These are phyloP conservation scores for Hura crepitans DNA, from an alignment of 441 rosid genomes.

Conservation along the genomic window DNA sequence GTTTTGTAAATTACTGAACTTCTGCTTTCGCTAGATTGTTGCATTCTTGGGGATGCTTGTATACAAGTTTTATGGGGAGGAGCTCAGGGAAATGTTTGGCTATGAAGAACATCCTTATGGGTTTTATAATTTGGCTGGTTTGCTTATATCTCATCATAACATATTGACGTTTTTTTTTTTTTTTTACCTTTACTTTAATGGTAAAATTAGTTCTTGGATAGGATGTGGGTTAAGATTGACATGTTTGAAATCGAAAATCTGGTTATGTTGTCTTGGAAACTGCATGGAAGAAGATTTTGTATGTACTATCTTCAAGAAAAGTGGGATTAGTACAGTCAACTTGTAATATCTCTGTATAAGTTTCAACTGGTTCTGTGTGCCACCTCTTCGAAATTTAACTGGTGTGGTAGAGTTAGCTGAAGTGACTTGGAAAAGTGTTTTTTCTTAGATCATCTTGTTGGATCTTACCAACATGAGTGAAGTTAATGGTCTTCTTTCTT, in stretches of 20 bases:
- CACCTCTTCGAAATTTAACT: not conserved
- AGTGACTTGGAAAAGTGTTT: not conserved
- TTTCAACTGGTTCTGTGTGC: not conserved
- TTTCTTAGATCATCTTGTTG: not conserved
- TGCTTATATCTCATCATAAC: conserved; percentile 17
- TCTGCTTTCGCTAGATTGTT: conserved; percentile 63
- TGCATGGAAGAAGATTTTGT: not conserved
- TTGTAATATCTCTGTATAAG: not conserved
- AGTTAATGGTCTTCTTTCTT: not conserved
- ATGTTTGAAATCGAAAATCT: not conserved
- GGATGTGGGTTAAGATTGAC: not conserved
- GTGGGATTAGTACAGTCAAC: not conserved
- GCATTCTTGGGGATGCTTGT: conserved; percentile 91
- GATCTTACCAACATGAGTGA: not conserved
- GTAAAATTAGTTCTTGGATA: no score
- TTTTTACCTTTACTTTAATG: not conserved
- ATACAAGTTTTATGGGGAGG: conserved; percentile 94
- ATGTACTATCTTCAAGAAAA: not conserved
- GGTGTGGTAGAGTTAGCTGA: not conserved
- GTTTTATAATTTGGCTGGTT: conserved; percentile 96
- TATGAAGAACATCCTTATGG: conserved; percentile 99
- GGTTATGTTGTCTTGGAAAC: conserved; percentile 9
- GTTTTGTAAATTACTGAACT: conserved; percentile 9
- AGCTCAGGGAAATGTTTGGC: conserved; percentile 96
- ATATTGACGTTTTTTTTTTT: not conserved